Conservation (phyloP, 306 rosid species). For the Acmispon strigosus region DNA sequence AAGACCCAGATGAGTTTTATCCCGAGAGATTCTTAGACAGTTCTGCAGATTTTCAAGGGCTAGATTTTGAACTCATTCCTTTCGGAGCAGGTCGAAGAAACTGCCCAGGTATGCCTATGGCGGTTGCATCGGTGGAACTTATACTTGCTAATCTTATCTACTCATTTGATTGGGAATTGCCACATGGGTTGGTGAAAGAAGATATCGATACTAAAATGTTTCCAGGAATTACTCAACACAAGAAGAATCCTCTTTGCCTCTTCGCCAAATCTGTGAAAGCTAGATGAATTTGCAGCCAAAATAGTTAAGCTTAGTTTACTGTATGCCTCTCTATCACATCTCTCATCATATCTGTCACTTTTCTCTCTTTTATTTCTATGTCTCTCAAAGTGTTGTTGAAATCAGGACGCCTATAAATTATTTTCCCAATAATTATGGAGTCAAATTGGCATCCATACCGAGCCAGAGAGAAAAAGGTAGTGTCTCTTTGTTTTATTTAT, state of each 20-base stretch:
- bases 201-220: background rate
- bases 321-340: no score
- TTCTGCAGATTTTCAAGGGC: background rate
- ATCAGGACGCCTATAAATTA: no score
- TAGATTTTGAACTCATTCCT: background rate
- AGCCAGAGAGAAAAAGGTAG: no score
- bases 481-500: no score
- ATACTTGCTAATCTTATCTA: background rate
- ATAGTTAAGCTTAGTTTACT: no score
- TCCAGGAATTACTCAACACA: background rate
- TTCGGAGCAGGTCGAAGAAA: constrained; percentile 1
- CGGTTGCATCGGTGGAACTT: background rate
- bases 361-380: no score
- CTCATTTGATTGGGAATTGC: constrained; percentile 10
- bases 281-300: no score
- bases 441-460: no score
- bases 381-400: no score
- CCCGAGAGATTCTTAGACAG: background rate
- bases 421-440: no score
- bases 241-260: constrained; percentile 12
- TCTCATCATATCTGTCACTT: no score
- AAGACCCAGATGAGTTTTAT: constrained; percentile 7
- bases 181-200: background rate
- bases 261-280: constrained; percentile 13
- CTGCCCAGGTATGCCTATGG: background rate